Evolutionary conservation across 192 early-diverging fungal genomes (phyloP), one percentile per base, ranked within the genome.

Genomic region (Rhizoclosmatium globosum): DNA sequence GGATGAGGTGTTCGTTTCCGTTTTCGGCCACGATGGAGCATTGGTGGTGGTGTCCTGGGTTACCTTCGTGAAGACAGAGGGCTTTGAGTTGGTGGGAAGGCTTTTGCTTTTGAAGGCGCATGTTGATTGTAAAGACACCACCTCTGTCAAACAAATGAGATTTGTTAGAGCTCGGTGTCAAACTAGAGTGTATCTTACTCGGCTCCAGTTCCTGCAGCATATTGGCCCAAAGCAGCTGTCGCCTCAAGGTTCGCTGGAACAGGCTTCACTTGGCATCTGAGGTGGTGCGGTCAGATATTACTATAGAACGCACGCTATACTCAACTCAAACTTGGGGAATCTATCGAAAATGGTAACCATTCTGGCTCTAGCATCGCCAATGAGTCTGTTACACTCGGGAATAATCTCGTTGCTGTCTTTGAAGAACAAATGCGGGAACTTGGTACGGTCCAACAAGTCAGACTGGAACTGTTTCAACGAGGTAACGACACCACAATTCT

Each of bases 1-100:
- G 21, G 17, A 84, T 47, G 21, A 81, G 31, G 46, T 81, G 79
- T 13, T 57, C 31, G 15, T 19, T 21, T 50, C 31, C 50, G 31
- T 77, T 43, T 56, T 76, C 83, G 23, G 71, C 13, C 3, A 57
- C 65, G 15, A 84, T 19, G 17, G 75, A 72, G 21, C 76, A 13
- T 47, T 77, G 76, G 47, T 81, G 79, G 70, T 84, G 83, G 70
- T 84, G 83, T 43, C 83, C 83, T n/a, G 83, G 83, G 74, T 47
- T 81, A 43, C 68, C 79, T 66, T 82, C 81, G 72, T 85, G 81
- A 0, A 85, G 60, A 17, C 58, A 46, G 43, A 75, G 19, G 57
- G 71, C 58, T 17, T 45, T 48, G 42, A 58, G 66, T 38, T 21
- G 67, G 44, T 70, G 65, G 4, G 9, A 57, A 13, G 74, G 75